These are phyloP conservation scores for Thalassiosira livingstoniorum DNA, from an alignment of 352 stramenopile species.

Conservation along the genomic window DNA sequence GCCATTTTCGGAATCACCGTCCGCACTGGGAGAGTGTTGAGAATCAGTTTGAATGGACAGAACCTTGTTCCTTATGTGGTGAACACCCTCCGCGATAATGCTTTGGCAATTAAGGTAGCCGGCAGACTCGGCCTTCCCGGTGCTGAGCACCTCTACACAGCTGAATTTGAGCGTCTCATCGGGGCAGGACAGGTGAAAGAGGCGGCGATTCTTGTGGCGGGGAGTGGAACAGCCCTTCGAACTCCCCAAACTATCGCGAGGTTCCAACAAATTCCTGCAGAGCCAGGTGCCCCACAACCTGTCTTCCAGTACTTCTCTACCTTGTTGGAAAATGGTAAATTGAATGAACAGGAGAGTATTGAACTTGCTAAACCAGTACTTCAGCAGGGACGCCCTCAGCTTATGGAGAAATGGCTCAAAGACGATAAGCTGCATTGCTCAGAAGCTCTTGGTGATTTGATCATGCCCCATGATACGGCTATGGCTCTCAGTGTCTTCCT, in stretches of 20 bases:
- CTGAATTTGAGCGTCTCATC: constrained; percentile 98
- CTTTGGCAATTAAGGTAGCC: constrained; percentile 95
- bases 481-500: constrained; percentile 99
- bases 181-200: constrained; percentile 89
- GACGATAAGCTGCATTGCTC: constrained; percentile 99
- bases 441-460: constrained; percentile 96
- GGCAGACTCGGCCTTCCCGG: constrained; percentile 96
- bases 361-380: constrained; percentile 98
- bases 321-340: constrained; percentile 96
- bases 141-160: constrained; percentile 98
- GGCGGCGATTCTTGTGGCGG: constrained; percentile 87
- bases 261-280: constrained; percentile 98
- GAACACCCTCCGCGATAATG: constrained; percentile 96
- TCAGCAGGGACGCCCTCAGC: constrained; percentile 95
- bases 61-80: constrained; percentile 99
- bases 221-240: constrained; percentile 86
- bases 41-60: constrained; percentile 97
- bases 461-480: constrained; percentile 94
- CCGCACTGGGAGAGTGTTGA: constrained; percentile 94
- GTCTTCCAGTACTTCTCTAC: constrained; percentile 99
- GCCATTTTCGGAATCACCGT: constrained; percentile 98
- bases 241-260: constrained; percentile 98
- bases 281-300: constrained; percentile 95
- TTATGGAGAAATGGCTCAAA: constrained; percentile 99
- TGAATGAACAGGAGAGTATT: constrained; percentile 99